These are phyloP conservation scores for Solanum chiquidenum DNA, from an alignment of 257 asterid genomes.

Conservation along the genomic window DNA sequence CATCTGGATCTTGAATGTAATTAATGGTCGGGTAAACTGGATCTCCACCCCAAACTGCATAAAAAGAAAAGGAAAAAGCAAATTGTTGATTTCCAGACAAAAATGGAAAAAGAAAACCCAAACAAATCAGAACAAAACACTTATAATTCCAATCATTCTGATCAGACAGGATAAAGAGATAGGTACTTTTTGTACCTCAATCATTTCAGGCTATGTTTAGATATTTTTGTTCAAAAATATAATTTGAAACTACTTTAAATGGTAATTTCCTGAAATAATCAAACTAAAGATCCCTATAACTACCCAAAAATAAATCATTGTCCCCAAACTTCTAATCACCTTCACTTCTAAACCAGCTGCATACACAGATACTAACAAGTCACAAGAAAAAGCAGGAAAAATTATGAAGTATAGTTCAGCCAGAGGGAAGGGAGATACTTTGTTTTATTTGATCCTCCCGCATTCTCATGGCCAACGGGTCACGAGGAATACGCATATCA, in stretches of 20 bases:
- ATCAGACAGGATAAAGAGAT: not conserved
- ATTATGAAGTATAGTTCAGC: not conserved
- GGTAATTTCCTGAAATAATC: not conserved
- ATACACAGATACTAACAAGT: not conserved
- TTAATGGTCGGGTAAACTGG: constrained; percentile 96
- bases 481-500: constrained; percentile 72
- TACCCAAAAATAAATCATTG: not conserved
- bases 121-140: not conserved
- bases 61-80: not conserved
- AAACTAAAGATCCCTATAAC: not conserved
- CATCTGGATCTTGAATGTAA: constrained; percentile 94
- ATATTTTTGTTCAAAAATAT: not conserved
- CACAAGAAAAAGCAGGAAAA: not conserved
- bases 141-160: not conserved
- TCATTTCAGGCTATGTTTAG: not conserved
- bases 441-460: constrained; percentile 88
- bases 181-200: not conserved
- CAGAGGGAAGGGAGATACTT: constrained; percentile 32
- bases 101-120: not conserved
- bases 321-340: not conserved
- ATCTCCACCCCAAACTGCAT: constrained; percentile 98
- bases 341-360: not conserved
- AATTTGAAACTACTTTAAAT: not conserved
- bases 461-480: constrained; percentile 91
- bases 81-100: not conserved